Conservation (phyloP, 371 early-diverging fungal species). For the Rhizopus stolonifer region DNA sequence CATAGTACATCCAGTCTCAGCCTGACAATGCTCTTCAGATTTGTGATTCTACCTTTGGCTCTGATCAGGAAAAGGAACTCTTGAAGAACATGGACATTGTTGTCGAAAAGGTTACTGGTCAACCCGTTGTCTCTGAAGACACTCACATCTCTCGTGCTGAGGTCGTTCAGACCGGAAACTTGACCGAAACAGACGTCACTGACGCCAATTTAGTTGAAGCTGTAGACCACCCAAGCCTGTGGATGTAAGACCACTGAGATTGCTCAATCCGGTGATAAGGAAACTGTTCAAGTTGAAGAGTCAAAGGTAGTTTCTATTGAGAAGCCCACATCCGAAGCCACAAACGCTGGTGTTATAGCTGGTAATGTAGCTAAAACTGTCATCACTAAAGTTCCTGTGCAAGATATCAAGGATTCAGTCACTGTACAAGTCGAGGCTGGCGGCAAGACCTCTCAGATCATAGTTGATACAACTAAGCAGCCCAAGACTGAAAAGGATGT, state of each 20-base stretch:
- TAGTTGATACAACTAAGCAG: background rate
- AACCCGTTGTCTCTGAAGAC: background rate
- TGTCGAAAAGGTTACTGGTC: constrained; percentile 4
- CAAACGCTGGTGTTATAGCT: too few species aligned
- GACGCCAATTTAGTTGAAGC: too few species aligned
- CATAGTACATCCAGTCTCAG: constrained; percentile 9
- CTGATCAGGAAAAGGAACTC: constrained; percentile 9
- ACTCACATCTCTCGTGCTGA: background rate
- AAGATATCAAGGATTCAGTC: background rate
- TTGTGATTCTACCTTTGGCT: constrained; percentile 21
- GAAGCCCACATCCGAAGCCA: too few species aligned
- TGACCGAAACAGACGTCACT: background rate
- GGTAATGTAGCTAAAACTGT: background rate
- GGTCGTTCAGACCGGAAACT: background rate
- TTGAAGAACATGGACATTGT: constrained; percentile 18
- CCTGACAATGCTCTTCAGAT: constrained; percentile 12
- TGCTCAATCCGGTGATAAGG: too few species aligned
- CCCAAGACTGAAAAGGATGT: constrained; percentile 1
- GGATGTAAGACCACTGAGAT: too few species aligned
- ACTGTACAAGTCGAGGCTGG: background rate
- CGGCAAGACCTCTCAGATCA: background rate
- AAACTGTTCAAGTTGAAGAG: too few species aligned
- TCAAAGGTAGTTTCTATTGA: too few species aligned
- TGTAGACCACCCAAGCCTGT: too few species aligned
- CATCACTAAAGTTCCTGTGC: background rate